Evolutionary conservation across 108 stramenopile genomes (phyloP).

Genomic region (Nitzschia sp.): DNA sequence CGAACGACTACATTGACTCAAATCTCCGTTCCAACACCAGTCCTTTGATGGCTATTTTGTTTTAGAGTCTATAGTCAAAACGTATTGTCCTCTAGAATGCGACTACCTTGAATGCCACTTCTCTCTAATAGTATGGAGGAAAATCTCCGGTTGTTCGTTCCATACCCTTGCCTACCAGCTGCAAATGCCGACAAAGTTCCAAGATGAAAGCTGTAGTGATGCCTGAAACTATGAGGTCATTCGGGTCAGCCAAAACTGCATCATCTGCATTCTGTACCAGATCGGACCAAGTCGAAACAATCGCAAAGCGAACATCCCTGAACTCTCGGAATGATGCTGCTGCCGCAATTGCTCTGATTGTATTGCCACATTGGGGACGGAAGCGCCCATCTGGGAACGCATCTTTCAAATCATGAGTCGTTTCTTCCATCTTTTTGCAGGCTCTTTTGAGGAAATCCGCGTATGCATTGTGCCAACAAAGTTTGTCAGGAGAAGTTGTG

Average conservation of each 20-base stretch:
- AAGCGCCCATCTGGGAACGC: slow-evolving; percentile 22
- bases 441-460: slow-evolving; percentile 8
- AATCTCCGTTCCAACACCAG: too few species aligned
- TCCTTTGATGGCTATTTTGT: too few species aligned
- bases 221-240: slow-evolving; percentile 13
- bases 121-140: not conserved
- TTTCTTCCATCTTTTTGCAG: slow-evolving; percentile 4
- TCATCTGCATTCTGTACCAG: not conserved
- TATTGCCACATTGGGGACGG: slow-evolving; percentile 15
- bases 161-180: slow-evolving; percentile 18
- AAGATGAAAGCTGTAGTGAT: slow-evolving; percentile 25
- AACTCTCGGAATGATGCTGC: slow-evolving; percentile 34
- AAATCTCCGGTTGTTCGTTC: slow-evolving; percentile 16
- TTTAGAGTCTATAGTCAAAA: too few species aligned
- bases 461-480: not conserved
- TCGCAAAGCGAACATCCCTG: slow-evolving; percentile 21
- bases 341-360: slow-evolving; percentile 9
- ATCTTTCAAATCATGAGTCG: not conserved
- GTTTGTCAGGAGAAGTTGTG: too few species aligned
- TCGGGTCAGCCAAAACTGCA: not conserved
- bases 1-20: too few species aligned
- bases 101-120: too few species aligned
- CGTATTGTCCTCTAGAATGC: too few species aligned
- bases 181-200: slow-evolving; percentile 34
- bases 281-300: slow-evolving; percentile 21